Conservation (phyloP, 192 early-diverging fungal genomes). For the Diversispora epigaea region DNA sequence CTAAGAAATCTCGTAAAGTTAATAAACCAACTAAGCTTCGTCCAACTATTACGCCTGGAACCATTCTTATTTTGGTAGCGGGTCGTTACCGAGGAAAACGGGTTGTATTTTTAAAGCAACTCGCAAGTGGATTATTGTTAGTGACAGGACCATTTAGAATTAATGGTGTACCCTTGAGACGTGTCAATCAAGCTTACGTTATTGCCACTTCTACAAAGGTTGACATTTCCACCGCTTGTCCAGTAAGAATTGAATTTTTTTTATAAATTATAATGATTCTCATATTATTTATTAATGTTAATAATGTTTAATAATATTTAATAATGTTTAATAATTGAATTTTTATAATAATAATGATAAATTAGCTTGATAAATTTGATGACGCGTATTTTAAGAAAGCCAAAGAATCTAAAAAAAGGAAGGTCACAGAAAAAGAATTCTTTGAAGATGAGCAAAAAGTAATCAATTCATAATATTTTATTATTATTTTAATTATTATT, state of each 20-base stretch:
- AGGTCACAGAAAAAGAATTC: constrained; percentile 86
- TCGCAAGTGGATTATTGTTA: constrained; percentile 91
- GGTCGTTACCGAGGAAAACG: constrained; percentile 98
- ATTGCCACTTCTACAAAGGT: constrained; percentile 99
- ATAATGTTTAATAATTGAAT: neutral
- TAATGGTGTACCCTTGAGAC: constrained; percentile 97
- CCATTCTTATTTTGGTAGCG: constrained; percentile 92
- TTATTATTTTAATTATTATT: neutral
- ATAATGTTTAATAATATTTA: neutral
- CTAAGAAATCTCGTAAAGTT: constrained; percentile 81
- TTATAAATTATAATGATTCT: neutral
- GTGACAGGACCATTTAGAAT: constrained; percentile 97
- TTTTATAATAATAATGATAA: neutral
- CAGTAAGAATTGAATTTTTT: constrained; percentile 41
- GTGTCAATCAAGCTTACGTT: constrained; percentile 99
- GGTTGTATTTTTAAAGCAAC: constrained; percentile 98
- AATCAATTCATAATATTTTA: neutral
- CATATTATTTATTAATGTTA: too few relatives aligned
- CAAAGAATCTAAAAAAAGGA: constrained; percentile 69
- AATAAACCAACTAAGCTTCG: constrained; percentile 74
- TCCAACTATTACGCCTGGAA: constrained; percentile 92
- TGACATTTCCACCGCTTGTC: constrained; percentile 71
- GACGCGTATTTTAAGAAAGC: constrained; percentile 93
- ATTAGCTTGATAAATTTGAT: constrained; percentile 63
- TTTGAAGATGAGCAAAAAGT: constrained; percentile 62